Conservation (phyloP, 177 flowering plant genomes). For the Tripterygium wilfordii region DNA sequence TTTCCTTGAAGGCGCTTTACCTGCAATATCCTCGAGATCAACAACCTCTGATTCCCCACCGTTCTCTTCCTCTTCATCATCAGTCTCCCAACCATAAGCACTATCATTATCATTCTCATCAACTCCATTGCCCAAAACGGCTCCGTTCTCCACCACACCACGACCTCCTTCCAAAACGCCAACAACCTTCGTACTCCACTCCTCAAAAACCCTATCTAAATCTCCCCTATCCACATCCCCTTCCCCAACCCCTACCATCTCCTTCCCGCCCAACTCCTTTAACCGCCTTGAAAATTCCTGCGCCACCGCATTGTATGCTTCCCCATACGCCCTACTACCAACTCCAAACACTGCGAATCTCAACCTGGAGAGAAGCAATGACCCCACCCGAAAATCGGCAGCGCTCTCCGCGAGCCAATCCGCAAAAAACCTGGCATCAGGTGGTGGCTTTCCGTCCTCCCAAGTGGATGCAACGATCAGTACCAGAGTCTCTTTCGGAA, state of each 20-base stretch:
- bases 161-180: slow-evolving; percentile 38
- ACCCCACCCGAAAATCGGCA: slow-evolving; percentile 80
- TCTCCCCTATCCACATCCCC: slow-evolving; percentile 87
- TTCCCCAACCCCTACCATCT: slow-evolving; percentile 53
- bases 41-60: slow-evolving; percentile 36
- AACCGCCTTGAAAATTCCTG: slow-evolving; percentile 44
- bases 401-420: slow-evolving; percentile 83
- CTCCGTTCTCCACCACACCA: slow-evolving; percentile 38
- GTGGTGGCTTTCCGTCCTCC: slow-evolving; percentile 82
- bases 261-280: slow-evolving; percentile 66
- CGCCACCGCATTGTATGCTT: slow-evolving; percentile 63
- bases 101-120: slow-evolving; percentile 29
- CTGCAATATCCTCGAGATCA: slow-evolving; percentile 97
- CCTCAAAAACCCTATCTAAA: slow-evolving; percentile 63
- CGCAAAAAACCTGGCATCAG: slow-evolving; percentile 43
- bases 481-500: slow-evolving; percentile 63
- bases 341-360: slow-evolving; percentile 87
- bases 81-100: slow-evolving; percentile 18
- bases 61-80: slow-evolving; percentile 37
- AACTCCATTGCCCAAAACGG: slow-evolving; percentile 7
- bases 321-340: slow-evolving; percentile 77
- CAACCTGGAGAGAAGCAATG: slow-evolving; percentile 50
- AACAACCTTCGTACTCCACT: slow-evolving; percentile 57
- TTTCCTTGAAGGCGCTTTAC: slow-evolving; percentile 76
- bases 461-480: slow-evolving; percentile 83